Base-by-base conservation (phyloP, 169 alveolate genomes). In the Neospora caninum region DNA sequence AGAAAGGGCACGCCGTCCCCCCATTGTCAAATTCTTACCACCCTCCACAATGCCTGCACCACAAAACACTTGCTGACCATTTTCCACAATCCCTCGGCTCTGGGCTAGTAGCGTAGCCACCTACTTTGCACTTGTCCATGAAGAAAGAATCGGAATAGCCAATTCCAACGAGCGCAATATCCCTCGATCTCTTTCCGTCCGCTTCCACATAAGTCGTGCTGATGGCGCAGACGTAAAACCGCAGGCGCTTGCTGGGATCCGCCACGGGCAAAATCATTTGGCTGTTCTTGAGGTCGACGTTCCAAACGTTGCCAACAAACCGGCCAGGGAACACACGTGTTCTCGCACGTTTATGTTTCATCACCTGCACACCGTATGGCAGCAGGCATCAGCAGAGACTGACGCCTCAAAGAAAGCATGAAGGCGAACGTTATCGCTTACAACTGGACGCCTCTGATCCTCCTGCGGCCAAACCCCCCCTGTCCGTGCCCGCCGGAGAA, bases 271-370 rank as follows among this genome's bases (percentile, higher is more conserved):
- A 84, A 13, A 91, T 43, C 69, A 91, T 34, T 84, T 82, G 83
- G 38, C 43, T 80, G 67, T 88, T 88, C 25, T 84, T 73, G 91
- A 91, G 80, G 34, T 88, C n/a, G 41, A 80, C 83, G 39, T 73
- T 49, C 53, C 84, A 91, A 4, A 49, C 67, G 7, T 53, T 88
- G 49, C 86, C 91, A 53, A 80, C 43, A 43, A 31, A 88, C 31
- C 58, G 91, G 27, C 94, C 94, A n/a, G 78, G 83, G 16, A 91
- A 70, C 38, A 88, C 86, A 9, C 49, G 83, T n/a, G 94, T 91
- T 42, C 94, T 34, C 29, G 64, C 58, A 43, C 94, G 94, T 83
- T 53, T 91, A 67, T 82, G 94, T 53, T 91, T 91, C 69, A 91
- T 88, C 42, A 91, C 91, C 94, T 91, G 84, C 2, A 64, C 73